Percentiles rank a stretch among this genome's conserved stretches.
These are phyloP conservation scores for Solanum lignicaule DNA, from an alignment of 257 asterid genomes.

Conservation along the genomic window DNA sequence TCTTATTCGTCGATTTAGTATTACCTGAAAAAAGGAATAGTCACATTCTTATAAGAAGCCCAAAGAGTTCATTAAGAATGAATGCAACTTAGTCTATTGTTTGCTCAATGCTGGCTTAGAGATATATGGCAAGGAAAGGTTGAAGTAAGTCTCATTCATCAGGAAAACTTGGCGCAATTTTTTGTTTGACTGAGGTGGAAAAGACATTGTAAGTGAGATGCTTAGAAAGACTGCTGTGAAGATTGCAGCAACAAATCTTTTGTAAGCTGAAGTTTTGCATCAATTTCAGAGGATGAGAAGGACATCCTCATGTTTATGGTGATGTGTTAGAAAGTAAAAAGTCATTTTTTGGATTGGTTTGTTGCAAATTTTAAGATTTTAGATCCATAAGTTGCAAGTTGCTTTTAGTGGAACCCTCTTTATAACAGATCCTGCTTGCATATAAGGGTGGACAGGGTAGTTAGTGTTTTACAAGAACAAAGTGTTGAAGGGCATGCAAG, in stretches of 20 bases:
- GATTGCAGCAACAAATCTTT: neutral
- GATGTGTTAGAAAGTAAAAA: neutral
- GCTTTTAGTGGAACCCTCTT: neutral
- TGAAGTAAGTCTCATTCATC: neutral
- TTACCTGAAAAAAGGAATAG: neutral
- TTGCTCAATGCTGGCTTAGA: neutral
- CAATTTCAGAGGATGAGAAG: neutral
- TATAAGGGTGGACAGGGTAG: neutral
- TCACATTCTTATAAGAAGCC: neutral
- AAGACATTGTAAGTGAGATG: neutral
- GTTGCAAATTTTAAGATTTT: neutral
- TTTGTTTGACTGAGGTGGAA: neutral
- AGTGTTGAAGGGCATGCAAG: neutral
- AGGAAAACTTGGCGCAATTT: neutral
- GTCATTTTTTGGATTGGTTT: neutral
- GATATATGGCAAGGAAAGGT: neutral
- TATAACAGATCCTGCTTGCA: neutral
- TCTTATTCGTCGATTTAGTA: neutral
- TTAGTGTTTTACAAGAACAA: neutral
- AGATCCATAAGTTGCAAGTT: neutral
- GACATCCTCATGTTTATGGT: neutral
- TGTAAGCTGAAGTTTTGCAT: neutral
- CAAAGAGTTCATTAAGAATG: neutral
- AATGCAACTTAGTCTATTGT: neutral
- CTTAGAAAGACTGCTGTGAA: neutral